Evolutionary conservation across 257 asterid genomes (phyloP).

Genomic region (Nicotiana knightiana): DNA sequence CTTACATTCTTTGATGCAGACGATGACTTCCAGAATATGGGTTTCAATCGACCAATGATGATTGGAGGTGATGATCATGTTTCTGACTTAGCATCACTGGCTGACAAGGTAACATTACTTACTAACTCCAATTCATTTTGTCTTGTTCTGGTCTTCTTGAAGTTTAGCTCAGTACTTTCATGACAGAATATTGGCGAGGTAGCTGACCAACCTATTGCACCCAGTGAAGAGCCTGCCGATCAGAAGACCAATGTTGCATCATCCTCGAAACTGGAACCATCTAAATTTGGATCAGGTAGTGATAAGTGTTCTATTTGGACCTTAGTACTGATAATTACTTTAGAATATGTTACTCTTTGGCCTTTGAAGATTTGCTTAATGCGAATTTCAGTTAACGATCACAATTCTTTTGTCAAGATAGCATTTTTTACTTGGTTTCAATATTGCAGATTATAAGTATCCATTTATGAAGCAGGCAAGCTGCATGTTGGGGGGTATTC

Average conservation of each 20-base stretch:
- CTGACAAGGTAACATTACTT: constrained; percentile 35
- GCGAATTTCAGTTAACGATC: not conserved
- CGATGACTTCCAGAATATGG: constrained; percentile 29
- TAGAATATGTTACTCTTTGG: not conserved
- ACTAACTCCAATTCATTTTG: not conserved
- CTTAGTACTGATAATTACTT: not conserved
- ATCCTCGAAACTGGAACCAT: constrained; percentile 34
- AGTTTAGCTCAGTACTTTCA: not conserved
- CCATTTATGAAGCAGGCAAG: constrained; percentile 69
- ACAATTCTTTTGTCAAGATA: not conserved
- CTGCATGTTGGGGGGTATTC: constrained; percentile 68
- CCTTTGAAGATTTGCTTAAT: not conserved
- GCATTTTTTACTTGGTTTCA: not conserved
- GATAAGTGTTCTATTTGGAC: not conserved
- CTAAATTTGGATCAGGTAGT: constrained; percentile 51
- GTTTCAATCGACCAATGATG: constrained; percentile 36
- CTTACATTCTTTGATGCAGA: constrained; percentile 56
- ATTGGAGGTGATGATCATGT: constrained; percentile 32
- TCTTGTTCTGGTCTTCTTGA: not conserved
- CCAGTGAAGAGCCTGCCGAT: constrained; percentile 23
- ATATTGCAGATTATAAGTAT: constrained; percentile 47
- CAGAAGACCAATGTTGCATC: constrained; percentile 27
- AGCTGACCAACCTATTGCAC: constrained; percentile 19
- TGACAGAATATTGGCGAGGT: constrained; percentile 39
- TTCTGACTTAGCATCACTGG: constrained; percentile 23